Evolutionary conservation across 2,329 filamentous ascomycete species (phyloP).

Genomic region (Hyphodiscus sp.): DNA sequence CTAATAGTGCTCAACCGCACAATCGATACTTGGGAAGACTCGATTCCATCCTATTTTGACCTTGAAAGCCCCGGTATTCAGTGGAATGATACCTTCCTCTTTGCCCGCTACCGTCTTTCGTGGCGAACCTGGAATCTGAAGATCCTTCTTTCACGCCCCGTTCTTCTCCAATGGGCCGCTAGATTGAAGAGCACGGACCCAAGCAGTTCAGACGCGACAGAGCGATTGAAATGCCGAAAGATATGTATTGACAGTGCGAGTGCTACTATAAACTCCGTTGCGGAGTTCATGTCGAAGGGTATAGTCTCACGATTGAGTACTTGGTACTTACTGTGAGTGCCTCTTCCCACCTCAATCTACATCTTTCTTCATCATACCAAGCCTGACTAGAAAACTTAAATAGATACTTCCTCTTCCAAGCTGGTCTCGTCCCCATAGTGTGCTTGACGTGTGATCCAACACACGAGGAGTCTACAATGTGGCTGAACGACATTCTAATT

Average conservation of each 20-base stretch:
- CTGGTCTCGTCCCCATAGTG: slow-evolving; percentile 37
- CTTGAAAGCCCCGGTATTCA: slow-evolving; percentile 29
- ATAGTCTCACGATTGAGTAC: slow-evolving; percentile 35
- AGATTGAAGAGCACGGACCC: slow-evolving; percentile 13
- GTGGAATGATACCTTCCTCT: slow-evolving; percentile 32
- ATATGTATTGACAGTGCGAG: slow-evolving; percentile 36
- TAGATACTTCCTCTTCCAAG: slow-evolving; percentile 39
- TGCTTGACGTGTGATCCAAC: slow-evolving; percentile 36
- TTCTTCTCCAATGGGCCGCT: slow-evolving; percentile 35
- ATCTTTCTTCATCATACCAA: too few relatives aligned
- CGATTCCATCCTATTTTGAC: slow-evolving; percentile 35
- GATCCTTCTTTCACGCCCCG: slow-evolving; percentile 37
- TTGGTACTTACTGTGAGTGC: slow-evolving; percentile 36
- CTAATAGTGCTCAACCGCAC: slow-evolving; percentile 33
- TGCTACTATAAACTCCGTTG: slow-evolving; percentile 36
- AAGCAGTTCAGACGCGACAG: too few relatives aligned
- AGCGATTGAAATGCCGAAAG: slow-evolving; percentile 25
- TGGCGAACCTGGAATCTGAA: slow-evolving; percentile 39
- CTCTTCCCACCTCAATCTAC: background rate
- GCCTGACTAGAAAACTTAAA: too few relatives aligned
- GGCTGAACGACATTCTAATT: slow-evolving; percentile 6
- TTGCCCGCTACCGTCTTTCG: slow-evolving; percentile 31
- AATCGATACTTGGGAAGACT: slow-evolving; percentile 37
- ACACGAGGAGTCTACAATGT: slow-evolving; percentile 22
- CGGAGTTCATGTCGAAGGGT: slow-evolving; percentile 34